Evolutionary conservation across 2,329 filamentous ascomycete species (phyloP).

Genomic region (Hymenoscyphus occultus): DNA sequence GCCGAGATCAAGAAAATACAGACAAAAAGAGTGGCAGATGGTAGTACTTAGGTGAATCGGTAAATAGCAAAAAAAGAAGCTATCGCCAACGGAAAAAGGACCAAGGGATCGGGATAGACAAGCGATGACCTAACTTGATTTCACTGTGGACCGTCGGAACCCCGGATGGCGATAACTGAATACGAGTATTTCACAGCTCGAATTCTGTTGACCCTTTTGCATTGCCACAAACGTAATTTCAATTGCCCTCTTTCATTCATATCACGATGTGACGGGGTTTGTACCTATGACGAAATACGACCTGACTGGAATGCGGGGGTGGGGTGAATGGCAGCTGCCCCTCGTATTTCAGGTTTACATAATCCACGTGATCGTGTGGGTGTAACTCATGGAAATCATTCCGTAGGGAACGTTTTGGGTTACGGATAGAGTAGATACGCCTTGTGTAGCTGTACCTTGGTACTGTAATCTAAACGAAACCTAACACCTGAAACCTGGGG

Average conservation of each 20-base stretch:
- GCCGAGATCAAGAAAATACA: not conserved
- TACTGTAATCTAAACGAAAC: too few relatives aligned
- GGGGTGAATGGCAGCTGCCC: too few relatives aligned
- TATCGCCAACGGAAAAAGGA: not conserved
- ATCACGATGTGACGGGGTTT: slow-evolving; percentile 4
- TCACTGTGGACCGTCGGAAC: not conserved
- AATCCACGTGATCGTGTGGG: too few relatives aligned
- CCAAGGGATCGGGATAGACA: not conserved
- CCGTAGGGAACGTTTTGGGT: too few relatives aligned
- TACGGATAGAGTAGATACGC: too few relatives aligned
- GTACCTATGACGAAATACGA: not conserved
- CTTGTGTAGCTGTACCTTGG: too few relatives aligned
- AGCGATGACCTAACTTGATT: not conserved
- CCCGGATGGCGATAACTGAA: not conserved
- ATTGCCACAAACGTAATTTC: not conserved
- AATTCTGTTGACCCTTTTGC: not conserved
- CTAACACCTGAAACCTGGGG: too few relatives aligned
- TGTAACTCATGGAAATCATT: too few relatives aligned
- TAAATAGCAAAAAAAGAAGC: not conserved
- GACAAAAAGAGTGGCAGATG: not conserved
- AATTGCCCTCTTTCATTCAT: not conserved
- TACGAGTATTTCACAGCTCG: not conserved
- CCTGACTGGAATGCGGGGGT: too few relatives aligned
- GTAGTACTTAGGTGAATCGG: not conserved
- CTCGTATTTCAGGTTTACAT: too few relatives aligned